Percentiles rank a stretch among this genome's conserved stretches.
phyloP scores from a whole-genome alignment of 129 eudicot genomes.

The Pulicaria dysenterica region DNA sequence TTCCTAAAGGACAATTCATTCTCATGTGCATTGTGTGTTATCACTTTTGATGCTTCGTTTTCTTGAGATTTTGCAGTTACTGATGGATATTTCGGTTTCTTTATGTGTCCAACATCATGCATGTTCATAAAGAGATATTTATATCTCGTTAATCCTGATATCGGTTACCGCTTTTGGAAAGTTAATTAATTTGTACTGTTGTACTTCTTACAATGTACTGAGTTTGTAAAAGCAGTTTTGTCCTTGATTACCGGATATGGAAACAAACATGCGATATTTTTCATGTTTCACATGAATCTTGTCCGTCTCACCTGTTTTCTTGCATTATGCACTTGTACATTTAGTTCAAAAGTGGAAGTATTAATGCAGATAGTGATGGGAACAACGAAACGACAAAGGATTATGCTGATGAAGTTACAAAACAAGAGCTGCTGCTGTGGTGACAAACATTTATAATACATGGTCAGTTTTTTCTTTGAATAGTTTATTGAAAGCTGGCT shows the following conservation, averaged over 20 bases:
- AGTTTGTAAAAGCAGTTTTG: slow-evolving; percentile 6
- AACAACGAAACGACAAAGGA: slow-evolving; percentile 29
- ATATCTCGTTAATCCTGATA: not conserved
- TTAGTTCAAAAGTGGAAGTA: slow-evolving; percentile 25
- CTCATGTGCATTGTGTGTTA: slow-evolving; percentile 34
- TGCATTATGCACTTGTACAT: not conserved
- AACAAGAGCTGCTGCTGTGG: slow-evolving; percentile 14
- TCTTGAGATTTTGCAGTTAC: slow-evolving; percentile 31
- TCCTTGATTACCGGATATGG: no score
- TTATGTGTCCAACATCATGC: slow-evolving; percentile 36
- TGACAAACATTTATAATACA: slow-evolving; percentile 16
- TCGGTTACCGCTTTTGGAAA: slow-evolving; percentile 10
- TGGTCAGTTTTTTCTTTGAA: slow-evolving; percentile 24
- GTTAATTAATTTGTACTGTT: not conserved
- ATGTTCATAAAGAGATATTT: slow-evolving; percentile 24
- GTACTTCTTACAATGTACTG: not conserved
- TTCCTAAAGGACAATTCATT: slow-evolving; percentile 28
- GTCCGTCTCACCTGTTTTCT: no score
- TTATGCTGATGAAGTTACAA: slow-evolving; percentile 25
- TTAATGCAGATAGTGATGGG: slow-evolving; percentile 25
- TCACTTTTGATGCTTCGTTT: slow-evolving; percentile 24
- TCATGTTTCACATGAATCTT: no score
- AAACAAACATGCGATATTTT: no score
- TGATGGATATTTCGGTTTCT: slow-evolving; percentile 21
- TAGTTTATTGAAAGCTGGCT: slow-evolving; percentile 35